Base-by-base conservation (phyloP, 108 stramenopile genomes). In the Mediolabrus comicus region DNA sequence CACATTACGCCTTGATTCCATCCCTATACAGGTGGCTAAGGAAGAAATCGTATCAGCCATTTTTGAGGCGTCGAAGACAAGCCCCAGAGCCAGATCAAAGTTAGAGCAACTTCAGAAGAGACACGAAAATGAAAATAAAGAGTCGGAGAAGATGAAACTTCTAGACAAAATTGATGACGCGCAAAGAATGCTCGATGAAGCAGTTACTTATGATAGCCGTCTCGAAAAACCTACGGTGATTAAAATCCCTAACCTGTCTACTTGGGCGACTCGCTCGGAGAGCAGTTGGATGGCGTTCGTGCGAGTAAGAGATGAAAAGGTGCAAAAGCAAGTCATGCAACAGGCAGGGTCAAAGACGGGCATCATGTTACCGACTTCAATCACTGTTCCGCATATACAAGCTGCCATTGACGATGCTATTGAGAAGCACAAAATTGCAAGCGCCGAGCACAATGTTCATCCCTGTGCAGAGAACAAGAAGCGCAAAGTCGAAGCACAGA, bases 271-370 rank as follows among this genome's bases (percentile, higher is more conserved):
- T 26, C 28, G 25, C 26, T 4, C 59, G 31, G 56, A 29, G 3
- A 29, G 31, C 28, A 27, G 7, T 33, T 72, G 70, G 71, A 71
- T 26, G 34, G 77, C 77, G 13, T 41, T 74, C 49, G 38, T 68
- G 14, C 66, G 32, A 11, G 36, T 67, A 12, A 11, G 32, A n/a
- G 59, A 33, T 19, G n/a, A 12, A 27, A 11, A 43, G 3, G 30
- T 33, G 9, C 35, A 35, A 35, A 58, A 60, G 39, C 32, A 17
- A 12, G 17, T 72, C 28, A 28, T 66, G 8, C n/a, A 13, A 2
- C 32, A 59, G 16, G 24, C 64, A 19, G 35, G 38, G 24, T 32
- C 33, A 1, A 55, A 30, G 8, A 39, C 27, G 14, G 77, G 77
- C 14, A 24, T 66, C 17, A 10, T 13, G 13, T 17, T 78, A 28